Evolutionary conservation across 768 basidiomycete species (phyloP).

Genomic region (Flagelloscypha sp.): DNA sequence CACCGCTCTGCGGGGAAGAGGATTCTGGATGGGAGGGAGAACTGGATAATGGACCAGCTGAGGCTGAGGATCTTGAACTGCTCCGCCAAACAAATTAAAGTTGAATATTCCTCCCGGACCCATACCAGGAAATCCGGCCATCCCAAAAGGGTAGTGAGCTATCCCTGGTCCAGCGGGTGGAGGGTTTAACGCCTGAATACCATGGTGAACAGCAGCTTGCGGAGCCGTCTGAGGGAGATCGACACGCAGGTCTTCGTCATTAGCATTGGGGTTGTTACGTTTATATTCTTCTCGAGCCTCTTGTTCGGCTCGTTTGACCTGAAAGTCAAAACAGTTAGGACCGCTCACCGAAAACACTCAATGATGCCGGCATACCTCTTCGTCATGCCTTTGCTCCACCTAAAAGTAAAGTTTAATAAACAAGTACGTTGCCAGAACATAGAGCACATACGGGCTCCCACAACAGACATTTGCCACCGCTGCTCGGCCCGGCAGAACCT

Average conservation of each 20-base stretch:
- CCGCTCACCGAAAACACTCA: background rate
- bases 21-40: no score
- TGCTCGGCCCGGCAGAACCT: constrained; percentile 7
- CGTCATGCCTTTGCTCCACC: constrained; percentile 1
- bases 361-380: background rate
- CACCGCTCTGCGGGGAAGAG: no score
- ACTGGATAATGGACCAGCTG: no score
- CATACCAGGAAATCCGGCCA: no score
- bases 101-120: no score
- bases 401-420: background rate
- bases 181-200: no score
- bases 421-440: constrained; percentile 55
- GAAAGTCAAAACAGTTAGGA: background rate
- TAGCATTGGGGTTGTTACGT: constrained; percentile 52
- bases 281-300: constrained; percentile 57
- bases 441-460: constrained; percentile 64
- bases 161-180: no score
- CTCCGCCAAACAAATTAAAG: no score
- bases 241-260: constrained; percentile 51
- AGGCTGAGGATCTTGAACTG: no score
- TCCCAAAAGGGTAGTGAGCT: no score
- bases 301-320: constrained; percentile 67
- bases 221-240: constrained; percentile 46
- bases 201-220: no score
- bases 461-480: constrained; percentile 45